phyloP scores from a whole-genome alignment of 805 yeast genomes.

The Starmerella floris region DNA sequence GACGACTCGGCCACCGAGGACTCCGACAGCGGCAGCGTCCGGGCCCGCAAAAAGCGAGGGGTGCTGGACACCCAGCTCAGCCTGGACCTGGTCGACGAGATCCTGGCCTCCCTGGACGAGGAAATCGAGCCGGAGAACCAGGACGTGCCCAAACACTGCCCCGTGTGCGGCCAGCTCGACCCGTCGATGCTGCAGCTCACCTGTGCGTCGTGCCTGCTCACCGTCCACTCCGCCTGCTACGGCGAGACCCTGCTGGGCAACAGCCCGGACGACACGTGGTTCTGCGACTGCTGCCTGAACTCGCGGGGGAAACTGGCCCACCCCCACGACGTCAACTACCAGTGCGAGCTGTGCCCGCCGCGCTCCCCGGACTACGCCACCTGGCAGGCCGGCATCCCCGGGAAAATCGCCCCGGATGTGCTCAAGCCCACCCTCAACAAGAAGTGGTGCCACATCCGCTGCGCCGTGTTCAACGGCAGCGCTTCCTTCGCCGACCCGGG shows the following conservation, averaged over 20 bases:
- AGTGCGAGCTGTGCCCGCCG: slow-evolving; percentile 16
- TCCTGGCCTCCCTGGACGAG: slow-evolving; percentile 3
- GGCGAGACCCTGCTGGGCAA: slow-evolving; percentile 3
- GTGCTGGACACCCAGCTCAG: slow-evolving; percentile 1
- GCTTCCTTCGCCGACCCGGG: slow-evolving; percentile 9
- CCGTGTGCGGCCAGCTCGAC: slow-evolving; percentile 17
- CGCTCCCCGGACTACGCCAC: slow-evolving; percentile 13
- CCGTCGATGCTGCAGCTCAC: slow-evolving; percentile 11
- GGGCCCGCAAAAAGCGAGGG: not conserved
- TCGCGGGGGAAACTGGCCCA: slow-evolving; percentile 37
- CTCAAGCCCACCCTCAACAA: slow-evolving; percentile 16
- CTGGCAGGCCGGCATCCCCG: slow-evolving; percentile 12
- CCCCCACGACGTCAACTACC: slow-evolving; percentile 27
- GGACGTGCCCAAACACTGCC: slow-evolving; percentile 8
- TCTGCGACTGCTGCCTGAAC: slow-evolving; percentile 52
- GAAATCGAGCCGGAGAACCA: slow-evolving; percentile 1
- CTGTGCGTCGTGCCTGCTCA: slow-evolving; percentile 15
- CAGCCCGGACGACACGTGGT: slow-evolving; percentile 29
- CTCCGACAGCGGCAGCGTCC: not conserved
- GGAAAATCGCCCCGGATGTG: slow-evolving; percentile 11
- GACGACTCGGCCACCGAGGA: not conserved
- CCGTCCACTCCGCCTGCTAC: slow-evolving; percentile 18
- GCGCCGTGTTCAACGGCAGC: slow-evolving; percentile 13
- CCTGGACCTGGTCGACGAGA: slow-evolving; percentile 5
- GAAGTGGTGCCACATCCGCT: slow-evolving; percentile 19